A percentile compares a stretch with the other conserved stretches of the same genome.
Evolutionary conservation across 345 rosid species (phyloP).

Genomic region (Eucalyptus sp.): DNA sequence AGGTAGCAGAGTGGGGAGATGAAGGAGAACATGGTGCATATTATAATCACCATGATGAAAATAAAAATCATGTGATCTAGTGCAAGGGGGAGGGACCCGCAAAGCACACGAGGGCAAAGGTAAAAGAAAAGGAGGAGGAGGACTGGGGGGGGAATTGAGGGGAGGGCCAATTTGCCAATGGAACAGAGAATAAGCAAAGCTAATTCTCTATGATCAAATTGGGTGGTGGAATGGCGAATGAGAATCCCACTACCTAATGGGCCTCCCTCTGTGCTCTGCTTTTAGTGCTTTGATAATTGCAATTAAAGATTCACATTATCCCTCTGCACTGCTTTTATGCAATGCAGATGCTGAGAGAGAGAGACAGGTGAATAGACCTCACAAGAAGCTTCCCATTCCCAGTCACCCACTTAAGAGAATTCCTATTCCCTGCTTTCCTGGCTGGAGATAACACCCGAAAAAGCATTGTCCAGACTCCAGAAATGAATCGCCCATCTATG

Average conservation of each 20-base stretch:
- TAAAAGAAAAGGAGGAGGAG: neutral
- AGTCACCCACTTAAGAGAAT: neutral
- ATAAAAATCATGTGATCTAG: slow-evolving; percentile 5
- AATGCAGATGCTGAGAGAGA: neutral
- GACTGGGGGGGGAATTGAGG: neutral
- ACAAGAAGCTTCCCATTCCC: neutral
- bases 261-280: slow-evolving; percentile 1
- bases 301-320: neutral
- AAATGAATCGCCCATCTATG: neutral
- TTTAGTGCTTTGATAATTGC: neutral
- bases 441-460: neutral
- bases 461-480: neutral
- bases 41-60: slow-evolving; percentile 3
- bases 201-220: neutral
- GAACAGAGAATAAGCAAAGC: neutral
- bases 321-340: neutral
- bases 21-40: slow-evolving; percentile 10
- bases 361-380: neutral
- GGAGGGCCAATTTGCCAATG: neutral
- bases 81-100: slow-evolving; percentile 41
- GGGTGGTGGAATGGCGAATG: slow-evolving; percentile 34
- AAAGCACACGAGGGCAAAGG: slow-evolving; percentile 13
- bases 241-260: slow-evolving; percentile 52
- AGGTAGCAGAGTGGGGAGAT: slow-evolving; percentile 3
- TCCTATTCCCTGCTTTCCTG: neutral